Evolutionary conservation across 768 basidiomycete genomes (phyloP), one percentile per base, ranked within the genome.

Genomic region (Suillus placidus): DNA sequence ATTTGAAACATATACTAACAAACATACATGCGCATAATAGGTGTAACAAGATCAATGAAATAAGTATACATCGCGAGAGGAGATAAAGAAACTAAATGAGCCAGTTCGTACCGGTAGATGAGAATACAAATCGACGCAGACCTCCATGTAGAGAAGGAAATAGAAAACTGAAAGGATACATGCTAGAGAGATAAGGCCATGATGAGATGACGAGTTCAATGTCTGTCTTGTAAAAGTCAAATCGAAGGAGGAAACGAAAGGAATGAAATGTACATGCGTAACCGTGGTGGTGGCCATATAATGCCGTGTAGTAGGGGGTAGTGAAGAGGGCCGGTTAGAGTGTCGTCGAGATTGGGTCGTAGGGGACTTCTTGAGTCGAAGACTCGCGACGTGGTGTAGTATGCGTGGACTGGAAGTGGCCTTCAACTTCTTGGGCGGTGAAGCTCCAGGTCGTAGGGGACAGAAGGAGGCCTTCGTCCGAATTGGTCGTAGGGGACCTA

Each of bases 391-490:
- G 26, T 26, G 26, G 26, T 52, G 51, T 30, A 18, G 51, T 18
- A 5, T 32, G 51, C 16, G 30, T 52, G 32, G 51, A 32, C 51
- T 52, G 9, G 4, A 30, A 16, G 8, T 30, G 51, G 51, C 26
- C 51, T 52, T 32, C 51, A 9, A 52, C 51, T 52, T 18, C 51
- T 32, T 52, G 16, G 30, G 51, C 51, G 51, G 51, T 30, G 51
- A 52, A 52, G 51, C 51, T 32, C 51, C 30, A 8, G 51, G 51
- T 52, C 51, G 51, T 52, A 52, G 30, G 51, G 49, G 49, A 51
- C 49, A 23, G 49, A 51, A 26, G 49, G 51, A 52, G 26, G 51
- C 51, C 51, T 7, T 52, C 30, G 30, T 52, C 51, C 30, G 18
- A 8, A 32, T 52, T 32, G 51, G 51, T 52, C 30, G 51, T 52